Evolutionary conservation across 1,284 basidiomycete species (phyloP).

Genomic region (Ustilago sp.): DNA sequence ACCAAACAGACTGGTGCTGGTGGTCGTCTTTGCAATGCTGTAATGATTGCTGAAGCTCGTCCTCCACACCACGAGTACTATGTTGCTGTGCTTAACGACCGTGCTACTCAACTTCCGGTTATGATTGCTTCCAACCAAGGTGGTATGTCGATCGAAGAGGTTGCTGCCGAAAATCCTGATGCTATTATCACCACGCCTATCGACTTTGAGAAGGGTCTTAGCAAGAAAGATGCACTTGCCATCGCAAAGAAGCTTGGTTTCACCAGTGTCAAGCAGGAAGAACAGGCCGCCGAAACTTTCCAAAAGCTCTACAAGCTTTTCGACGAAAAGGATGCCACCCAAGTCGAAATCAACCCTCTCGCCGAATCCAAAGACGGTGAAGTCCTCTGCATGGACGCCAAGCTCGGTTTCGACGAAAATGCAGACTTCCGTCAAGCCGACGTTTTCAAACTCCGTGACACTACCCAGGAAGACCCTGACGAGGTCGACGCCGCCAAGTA

Average conservation of each 20-base stretch:
- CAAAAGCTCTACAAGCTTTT: slow-evolving; percentile 95
- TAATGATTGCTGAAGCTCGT: slow-evolving; percentile 97
- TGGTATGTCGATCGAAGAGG: slow-evolving; percentile 92
- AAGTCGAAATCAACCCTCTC: slow-evolving; percentile 99
- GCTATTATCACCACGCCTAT: slow-evolving; percentile 98
- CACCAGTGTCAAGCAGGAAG: slow-evolving; percentile 78
- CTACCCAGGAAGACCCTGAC: slow-evolving; percentile 93
- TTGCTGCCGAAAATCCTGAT: slow-evolving; percentile 93
- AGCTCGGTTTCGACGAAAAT: slow-evolving; percentile 99
- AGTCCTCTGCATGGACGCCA: slow-evolving; percentile 99
- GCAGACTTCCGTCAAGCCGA: slow-evolving; percentile 97
- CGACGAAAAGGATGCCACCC: slow-evolving; percentile 98
- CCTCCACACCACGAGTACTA: slow-evolving; percentile 98
- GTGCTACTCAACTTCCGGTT: slow-evolving; percentile 86
- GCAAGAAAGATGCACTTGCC: slow-evolving; percentile 78
- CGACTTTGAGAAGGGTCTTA: slow-evolving; percentile 85
- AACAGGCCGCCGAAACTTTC: slow-evolving; percentile 91
- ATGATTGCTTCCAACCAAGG: slow-evolving; percentile 90
- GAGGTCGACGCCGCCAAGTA: slow-evolving; percentile 84
- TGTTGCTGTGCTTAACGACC: slow-evolving; percentile 96
- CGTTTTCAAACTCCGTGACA: slow-evolving; percentile 88
- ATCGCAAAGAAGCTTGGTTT: slow-evolving; percentile 94
- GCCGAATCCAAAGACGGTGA: slow-evolving; percentile 93
- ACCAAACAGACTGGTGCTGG: slow-evolving; percentile 97
- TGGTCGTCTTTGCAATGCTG: slow-evolving; percentile 94